Evolutionary conservation across 768 basidiomycete species (phyloP), one percentile per base, ranked within the genome.

Genomic region (Amanita fuliginea): DNA sequence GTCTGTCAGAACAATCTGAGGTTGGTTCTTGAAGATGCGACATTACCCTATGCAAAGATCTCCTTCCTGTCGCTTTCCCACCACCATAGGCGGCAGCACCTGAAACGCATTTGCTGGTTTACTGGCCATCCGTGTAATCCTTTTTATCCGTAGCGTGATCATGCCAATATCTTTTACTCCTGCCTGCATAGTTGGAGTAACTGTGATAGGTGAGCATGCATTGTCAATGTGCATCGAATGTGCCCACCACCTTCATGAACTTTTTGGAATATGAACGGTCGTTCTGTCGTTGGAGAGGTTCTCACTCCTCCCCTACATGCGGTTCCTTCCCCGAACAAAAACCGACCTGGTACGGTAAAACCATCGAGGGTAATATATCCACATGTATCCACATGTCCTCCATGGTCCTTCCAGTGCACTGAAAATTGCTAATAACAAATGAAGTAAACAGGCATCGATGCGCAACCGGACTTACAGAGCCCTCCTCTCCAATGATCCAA

Each of bases 281-380:
- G 67, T 59, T 83, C 79, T 2, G 73, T 70, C 0, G 59, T 55
- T 3, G 60, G 54, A 3, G 76, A 76, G 0, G 76, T 72, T 30
- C 82, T 68, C 6, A 82, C 63, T 1, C 76, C 78, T 45, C 67
- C 59, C 26, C 83, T 71, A n/a, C 57, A 73, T 14, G 80, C 62
- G n/a, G 66, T 63, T 0, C 84, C 83, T 11, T 62, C 49, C 4
- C 83, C 83, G 26, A 66, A 71, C 14, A 85, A 59, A 56, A 83
- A 85, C 13, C 75, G 65, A 4, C 83, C 85, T 1, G 84, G 76
- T 1, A 80, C 77, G 3, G 70, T 62, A 46, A 75, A 68, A 2
- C 82, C 83, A 57, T 86, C 85, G 6, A 86, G 63, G n/a, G 67
- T 68, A 18, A 87, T 77, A 57, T 73, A 85, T 0, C 73, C 64